Evolutionary conservation across 2,329 filamentous ascomycete species (phyloP), one percentile per base, ranked within the genome.

Genomic region (Ilyonectria sp.): DNA sequence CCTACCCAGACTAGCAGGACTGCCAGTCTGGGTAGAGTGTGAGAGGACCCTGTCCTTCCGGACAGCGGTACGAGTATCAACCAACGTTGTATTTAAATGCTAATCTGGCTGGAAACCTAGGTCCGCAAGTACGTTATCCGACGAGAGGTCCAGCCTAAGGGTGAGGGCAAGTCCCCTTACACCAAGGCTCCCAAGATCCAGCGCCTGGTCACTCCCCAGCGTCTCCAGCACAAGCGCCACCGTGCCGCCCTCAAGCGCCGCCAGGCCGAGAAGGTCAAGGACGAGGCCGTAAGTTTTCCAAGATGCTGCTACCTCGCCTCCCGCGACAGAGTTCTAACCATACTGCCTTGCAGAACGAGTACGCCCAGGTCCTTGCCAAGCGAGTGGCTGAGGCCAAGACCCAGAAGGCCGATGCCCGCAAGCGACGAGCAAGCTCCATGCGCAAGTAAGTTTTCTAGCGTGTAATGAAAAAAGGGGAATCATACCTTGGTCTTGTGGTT

Each of bases 131-230:
- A 97, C 89, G 96, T 99, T 86, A 98, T 99, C 82, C 96, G 96
- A 85, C 96, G 96, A 85, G 96, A 98, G 86, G 92, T 99, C 81
- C 91, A 94, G 89, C 93, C 94, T 84, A 97, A 97, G 93, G 93
- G 92, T 83, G 96, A 98, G 90, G 95, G 94, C 87, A 97, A 96
- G 89, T 93, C 94, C 88, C 87, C 95, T 80, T 98, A 98, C 92
- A 98, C 95, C 93, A 99, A 99, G 94, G 96, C 96, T 81, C 96
- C 96, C 86, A 97, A 95, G 91, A 99, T 99, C 88, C 96, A 99
- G 92, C 94, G 96, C 85, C 94, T 99, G 80, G 94, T 99, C 81
- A 99, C 96, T 82, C 96, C 96, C 85, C 96, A 98, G 89, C 96
- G 96, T 86, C 94, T 99, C 83, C 96, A 99, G 91, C 96, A 97